A percentile compares a stretch with the other conserved stretches of the same genome.
These are phyloP conservation scores for Beauveria australis DNA, from an alignment of 2,329 filamentous ascomycete species.

Conservation along the genomic window DNA sequence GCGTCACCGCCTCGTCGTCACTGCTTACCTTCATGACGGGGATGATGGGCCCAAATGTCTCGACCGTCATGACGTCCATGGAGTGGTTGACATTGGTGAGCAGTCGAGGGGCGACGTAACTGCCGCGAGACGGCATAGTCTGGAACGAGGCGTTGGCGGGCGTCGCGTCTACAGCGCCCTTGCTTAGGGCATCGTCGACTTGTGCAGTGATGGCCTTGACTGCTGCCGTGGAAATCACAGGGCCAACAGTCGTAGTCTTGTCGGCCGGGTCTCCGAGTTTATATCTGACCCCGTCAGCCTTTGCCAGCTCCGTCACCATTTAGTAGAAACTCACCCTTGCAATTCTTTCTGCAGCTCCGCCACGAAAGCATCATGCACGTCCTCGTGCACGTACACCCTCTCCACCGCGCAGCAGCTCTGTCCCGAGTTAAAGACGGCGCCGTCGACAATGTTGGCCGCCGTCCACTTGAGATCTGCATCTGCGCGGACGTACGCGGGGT, in stretches of 20 bases:
- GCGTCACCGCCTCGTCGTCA: conserved; percentile 69
- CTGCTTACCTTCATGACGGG: conserved; percentile 80
- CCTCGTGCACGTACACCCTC: conserved; percentile 80
- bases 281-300: conserved; percentile 37
- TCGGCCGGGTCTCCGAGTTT: conserved; percentile 79
- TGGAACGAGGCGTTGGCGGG: conserved; percentile 73
- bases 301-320: neutral
- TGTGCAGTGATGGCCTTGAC: conserved; percentile 70
- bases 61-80: conserved; percentile 86
- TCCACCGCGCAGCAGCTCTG: conserved; percentile 95
- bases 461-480: conserved; percentile 88
- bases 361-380: conserved; percentile 76
- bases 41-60: conserved; percentile 92
- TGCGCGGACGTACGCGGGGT: conserved; percentile 78
- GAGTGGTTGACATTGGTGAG: conserved; percentile 70
- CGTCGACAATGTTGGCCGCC: conserved; percentile 89
- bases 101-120: conserved; percentile 81
- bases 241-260: conserved; percentile 72
- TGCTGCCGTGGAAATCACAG: conserved; percentile 75
- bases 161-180: conserved; percentile 77
- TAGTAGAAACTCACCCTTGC: conserved; percentile 31
- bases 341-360: conserved; percentile 72
- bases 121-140: conserved; percentile 63
- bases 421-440: conserved; percentile 90
- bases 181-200: conserved; percentile 70